Conservation (phyloP, 805 yeast genomes). For the Metschnikowia lunata region DNA sequence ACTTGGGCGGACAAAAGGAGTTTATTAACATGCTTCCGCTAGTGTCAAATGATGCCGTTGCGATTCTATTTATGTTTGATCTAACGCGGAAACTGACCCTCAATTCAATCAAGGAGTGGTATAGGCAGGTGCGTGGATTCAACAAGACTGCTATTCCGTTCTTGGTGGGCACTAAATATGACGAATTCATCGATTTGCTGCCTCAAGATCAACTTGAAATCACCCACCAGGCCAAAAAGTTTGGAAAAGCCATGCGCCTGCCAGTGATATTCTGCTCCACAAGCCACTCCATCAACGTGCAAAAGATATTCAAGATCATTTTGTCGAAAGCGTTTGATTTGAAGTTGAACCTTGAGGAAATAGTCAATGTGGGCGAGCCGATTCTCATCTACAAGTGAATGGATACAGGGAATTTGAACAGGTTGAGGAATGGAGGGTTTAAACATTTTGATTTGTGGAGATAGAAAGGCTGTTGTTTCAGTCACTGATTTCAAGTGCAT, state of each 20-base stretch:
- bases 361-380: constrained; percentile 87
- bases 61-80: constrained; percentile 84
- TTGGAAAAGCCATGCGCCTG: constrained; percentile 87
- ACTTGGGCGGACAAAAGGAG: constrained; percentile 92
- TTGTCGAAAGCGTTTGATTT: constrained; percentile 88
- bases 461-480: too few species aligned
- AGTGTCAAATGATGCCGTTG: constrained; percentile 89
- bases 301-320: constrained; percentile 87
- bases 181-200: constrained; percentile 73
- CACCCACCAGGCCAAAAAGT: constrained; percentile 75
- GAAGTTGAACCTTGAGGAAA: constrained; percentile 77
- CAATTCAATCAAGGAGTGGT: constrained; percentile 92
- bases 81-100: constrained; percentile 80
- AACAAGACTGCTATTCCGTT: constrained; percentile 89
- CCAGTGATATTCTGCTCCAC: constrained; percentile 85
- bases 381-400: constrained; percentile 57
- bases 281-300: constrained; percentile 86
- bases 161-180: constrained; percentile 91
- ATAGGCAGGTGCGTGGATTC: constrained; percentile 82
- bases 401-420: too few species aligned
- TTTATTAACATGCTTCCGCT: constrained; percentile 93
- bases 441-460: too few species aligned
- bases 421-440: too few species aligned
- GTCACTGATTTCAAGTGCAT: too few species aligned
- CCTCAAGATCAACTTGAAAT: constrained; percentile 79